Evolutionary conservation across 768 basidiomycete species (phyloP), one percentile per base, ranked within the genome.

Genomic region (Mrakia gelida): DNA sequence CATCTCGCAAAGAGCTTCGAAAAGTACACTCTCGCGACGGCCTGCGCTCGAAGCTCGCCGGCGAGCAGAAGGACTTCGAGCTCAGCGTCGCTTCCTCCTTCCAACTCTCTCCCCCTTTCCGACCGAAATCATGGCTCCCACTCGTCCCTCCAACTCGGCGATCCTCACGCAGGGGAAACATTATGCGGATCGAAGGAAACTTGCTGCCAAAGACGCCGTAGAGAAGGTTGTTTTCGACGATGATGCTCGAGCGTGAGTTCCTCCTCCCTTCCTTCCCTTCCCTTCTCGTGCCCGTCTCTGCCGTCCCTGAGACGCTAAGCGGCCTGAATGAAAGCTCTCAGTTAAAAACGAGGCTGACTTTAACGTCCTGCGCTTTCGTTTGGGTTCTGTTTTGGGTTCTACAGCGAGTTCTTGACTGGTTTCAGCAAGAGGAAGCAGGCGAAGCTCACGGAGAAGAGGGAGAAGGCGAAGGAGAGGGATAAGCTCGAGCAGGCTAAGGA

Each of bases 351-450:
- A n/a, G 3, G n/a, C 41, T 54, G n/a, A 45, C 52, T 3, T 45
- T 15, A 21, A 30, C 38, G 52, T 21, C 23, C 8, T 28, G 68
- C 23, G 9, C 28, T 30, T 28, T 45, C 1, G 23, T 52, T 30
- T 67, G 8, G 15, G 45, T 45, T 68, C 21, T 54, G 23, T 11
- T 30, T 67, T 6, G 16, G 23, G 21, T 7, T 26, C 8, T 30
- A 7, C 71, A 77, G 76, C 28, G 78, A 79, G 71, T 79, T 79
- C 68, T 28, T 79, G 74, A 79, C 78, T 21, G 78, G 78, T 1
- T 79, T 79, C 59, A 62, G 56, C 43, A 79, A 79, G 59, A 54
- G 78, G 54, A 79, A 79, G 75, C 73, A 79, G 75, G 78, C 78
- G 43, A 79, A 76, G 73, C 41, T 79, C 34, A 65, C 68, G 13